Percentiles rank a stretch among this genome's conserved stretches.
Conservation (phyloP, 306 rosid genomes). For the Gastrolobium bilobum region DNA sequence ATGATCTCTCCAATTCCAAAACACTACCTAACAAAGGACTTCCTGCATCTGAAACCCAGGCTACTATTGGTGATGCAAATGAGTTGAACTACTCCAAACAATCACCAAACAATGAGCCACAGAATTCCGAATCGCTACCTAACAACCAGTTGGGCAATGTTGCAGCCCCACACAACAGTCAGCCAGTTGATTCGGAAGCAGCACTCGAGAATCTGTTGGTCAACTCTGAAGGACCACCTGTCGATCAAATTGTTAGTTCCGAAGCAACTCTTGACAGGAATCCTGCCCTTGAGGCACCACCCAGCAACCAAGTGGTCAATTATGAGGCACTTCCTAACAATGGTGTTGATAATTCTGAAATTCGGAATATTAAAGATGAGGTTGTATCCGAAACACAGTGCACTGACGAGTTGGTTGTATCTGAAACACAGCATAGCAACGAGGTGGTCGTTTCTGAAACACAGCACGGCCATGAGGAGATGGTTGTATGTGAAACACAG, state of each 20-base stretch:
- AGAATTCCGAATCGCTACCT: slow-evolving; percentile 32
- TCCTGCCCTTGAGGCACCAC: slow-evolving; percentile 30
- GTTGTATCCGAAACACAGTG: slow-evolving; percentile 9
- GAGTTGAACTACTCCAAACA: slow-evolving; percentile 16
- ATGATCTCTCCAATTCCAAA: slow-evolving; percentile 39
- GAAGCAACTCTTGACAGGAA: slow-evolving; percentile 36
- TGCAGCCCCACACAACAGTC: slow-evolving; percentile 39
- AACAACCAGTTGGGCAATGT: slow-evolving; percentile 16
- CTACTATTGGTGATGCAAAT: slow-evolving; percentile 29
- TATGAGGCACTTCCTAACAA: slow-evolving; percentile 9
- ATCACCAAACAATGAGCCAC: neutral
- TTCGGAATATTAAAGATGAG: neutral
- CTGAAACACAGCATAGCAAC: slow-evolving; percentile 25
- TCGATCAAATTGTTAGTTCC: slow-evolving; percentile 18
- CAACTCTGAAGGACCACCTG: slow-evolving; percentile 36
- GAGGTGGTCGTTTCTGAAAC: slow-evolving; percentile 36
- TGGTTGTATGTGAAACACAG: neutral
- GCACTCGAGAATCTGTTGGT: slow-evolving; percentile 11
- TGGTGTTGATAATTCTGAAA: slow-evolving; percentile 10
- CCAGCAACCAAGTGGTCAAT: slow-evolving; percentile 20
- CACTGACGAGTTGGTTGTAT: neutral
- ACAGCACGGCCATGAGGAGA: neutral
- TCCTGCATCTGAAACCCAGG: slow-evolving; percentile 36
- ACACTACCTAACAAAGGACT: slow-evolving; percentile 29
- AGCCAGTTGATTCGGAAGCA: slow-evolving; percentile 30